A percentile compares a stretch with the other conserved stretches of the same genome.
Conservation (phyloP, 2,329 filamentous ascomycete species). For the Pleomassaria siparia region DNA sequence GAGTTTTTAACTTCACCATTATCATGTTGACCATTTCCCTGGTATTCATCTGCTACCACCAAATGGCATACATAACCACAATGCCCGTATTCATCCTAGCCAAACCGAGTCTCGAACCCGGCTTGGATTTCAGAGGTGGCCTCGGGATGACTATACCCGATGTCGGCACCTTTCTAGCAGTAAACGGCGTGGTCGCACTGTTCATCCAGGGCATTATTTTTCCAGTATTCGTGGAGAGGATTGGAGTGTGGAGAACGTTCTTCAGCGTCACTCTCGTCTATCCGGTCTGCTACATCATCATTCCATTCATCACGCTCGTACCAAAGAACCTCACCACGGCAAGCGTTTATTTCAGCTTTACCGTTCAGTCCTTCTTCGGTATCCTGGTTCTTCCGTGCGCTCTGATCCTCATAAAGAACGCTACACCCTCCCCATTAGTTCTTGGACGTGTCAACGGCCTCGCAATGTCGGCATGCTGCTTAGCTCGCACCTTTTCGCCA, state of each 20-base stretch:
- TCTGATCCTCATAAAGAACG: constrained; percentile 75
- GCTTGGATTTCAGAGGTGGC: constrained; percentile 56
- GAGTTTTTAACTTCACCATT: constrained; percentile 64
- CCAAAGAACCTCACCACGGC: constrained; percentile 55
- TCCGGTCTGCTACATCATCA: constrained; percentile 66
- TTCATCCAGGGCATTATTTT: constrained; percentile 75
- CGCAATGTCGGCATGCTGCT: constrained; percentile 64
- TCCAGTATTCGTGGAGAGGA: constrained; percentile 62
- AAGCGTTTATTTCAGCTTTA: constrained; percentile 65
- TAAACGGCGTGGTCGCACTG: constrained; percentile 71
- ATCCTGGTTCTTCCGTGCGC: constrained; percentile 69
- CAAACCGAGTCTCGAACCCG: constrained; percentile 42
- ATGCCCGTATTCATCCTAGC: constrained; percentile 93
- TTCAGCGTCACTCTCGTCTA: constrained; percentile 66
- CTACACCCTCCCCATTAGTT: constrained; percentile 62
- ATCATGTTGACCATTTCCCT: constrained; percentile 78
- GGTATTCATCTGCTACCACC: constrained; percentile 85
- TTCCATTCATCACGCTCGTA: constrained; percentile 66
- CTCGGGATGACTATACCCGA: constrained; percentile 66
- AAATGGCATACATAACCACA: constrained; percentile 88
- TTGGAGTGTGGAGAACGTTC: constrained; percentile 70
- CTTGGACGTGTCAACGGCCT: constrained; percentile 72
- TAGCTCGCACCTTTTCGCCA: constrained; percentile 69
- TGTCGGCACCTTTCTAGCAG: constrained; percentile 66
- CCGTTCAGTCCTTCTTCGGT: constrained; percentile 66